Evolutionary conservation across 495 filamentous ascomycete species (phyloP), one percentile per base, ranked within the genome.

Genomic region (Wilcoxina mikolae): DNA sequence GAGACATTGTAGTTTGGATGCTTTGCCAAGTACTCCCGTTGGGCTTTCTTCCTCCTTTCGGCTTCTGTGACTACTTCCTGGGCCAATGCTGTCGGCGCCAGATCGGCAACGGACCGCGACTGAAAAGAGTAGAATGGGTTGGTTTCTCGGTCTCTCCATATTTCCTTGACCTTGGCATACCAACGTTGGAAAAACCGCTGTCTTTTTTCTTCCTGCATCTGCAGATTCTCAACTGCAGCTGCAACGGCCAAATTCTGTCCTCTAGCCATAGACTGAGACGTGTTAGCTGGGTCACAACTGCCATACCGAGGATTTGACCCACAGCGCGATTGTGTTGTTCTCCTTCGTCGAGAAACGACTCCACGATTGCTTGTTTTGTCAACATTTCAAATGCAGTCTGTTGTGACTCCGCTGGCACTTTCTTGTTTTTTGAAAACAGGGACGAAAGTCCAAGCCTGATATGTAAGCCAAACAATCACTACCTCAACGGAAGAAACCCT

Each of bases 1-100:
- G 89, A 81, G 48, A 85, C 88, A 68, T 99, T 99, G 69, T 96
- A 99, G 33, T 72, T 85, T 0, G 88, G 90, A 62, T 99, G 82
- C 23, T 80, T 82, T 35, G 79, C 74, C 29, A 99, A 76, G 61
- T 91, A 99, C 58, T 95, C 87, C 58, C 88, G 76, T 65, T 96
- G 91, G 3, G 85, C 87, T 60, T 77, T 81, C 60, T 87, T 93
- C 47, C 89, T 80, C 60, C 82, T 78, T 41, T 86, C 80, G 2
- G 83, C 78, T 18, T 88, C 86, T 28, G 83, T 81, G 11, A 94
- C 82, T 11, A 91, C 90, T 68, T 96, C 85, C 55, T 76, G 82
- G 24, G 90, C 91, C 81, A 96, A 84, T 49, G 81, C 78, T 50
- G 80, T 77, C 2, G 91, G 85, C 60, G 95, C 87, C 46, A 94